Percentiles rank a stretch among this genome's conserved stretches.
These are phyloP conservation scores for Talaromyces sp. DNA, from an alignment of 2,329 filamentous ascomycete species.

Conservation along the genomic window DNA sequence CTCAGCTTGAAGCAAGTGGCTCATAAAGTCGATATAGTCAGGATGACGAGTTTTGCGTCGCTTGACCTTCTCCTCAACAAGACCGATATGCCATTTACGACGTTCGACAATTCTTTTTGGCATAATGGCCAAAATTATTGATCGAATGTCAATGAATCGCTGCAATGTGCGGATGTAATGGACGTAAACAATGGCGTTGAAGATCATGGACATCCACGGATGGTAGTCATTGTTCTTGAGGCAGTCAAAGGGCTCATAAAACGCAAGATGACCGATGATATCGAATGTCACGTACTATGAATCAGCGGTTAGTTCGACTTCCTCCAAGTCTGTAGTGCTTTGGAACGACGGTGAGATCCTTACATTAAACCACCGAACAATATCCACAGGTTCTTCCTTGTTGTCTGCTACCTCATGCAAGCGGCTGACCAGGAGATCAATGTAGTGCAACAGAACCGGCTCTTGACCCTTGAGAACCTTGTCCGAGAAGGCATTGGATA, in stretches of 20 bases:
- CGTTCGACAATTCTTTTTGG: conserved; percentile 10
- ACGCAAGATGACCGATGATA: conserved; percentile 31
- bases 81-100: conserved; percentile 10
- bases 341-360: background rate
- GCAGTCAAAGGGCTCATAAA: conserved; percentile 30
- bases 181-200: conserved; percentile 20
- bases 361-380: conserved; percentile 12
- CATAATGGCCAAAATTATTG: conserved; percentile 9
- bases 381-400: background rate
- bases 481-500: conserved; percentile 10
- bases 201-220: conserved; percentile 27
- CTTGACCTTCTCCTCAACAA: conserved; percentile 11
- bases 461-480: conserved; percentile 7
- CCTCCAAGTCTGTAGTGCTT: background rate
- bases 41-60: conserved; percentile 6
- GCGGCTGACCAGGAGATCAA: conserved; percentile 7
- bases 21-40: conserved; percentile 11
- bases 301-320: background rate
- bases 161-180: conserved; percentile 11
- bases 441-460: conserved; percentile 9
- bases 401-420: conserved; percentile 9
- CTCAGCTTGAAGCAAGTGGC: conserved; percentile 8
- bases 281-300: conserved; percentile 26
- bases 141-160: conserved; percentile 4
- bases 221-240: conserved; percentile 25